Evolutionary conservation across 768 basidiomycete species (phyloP).

Genomic region (Suillus fuscotomentosus): DNA sequence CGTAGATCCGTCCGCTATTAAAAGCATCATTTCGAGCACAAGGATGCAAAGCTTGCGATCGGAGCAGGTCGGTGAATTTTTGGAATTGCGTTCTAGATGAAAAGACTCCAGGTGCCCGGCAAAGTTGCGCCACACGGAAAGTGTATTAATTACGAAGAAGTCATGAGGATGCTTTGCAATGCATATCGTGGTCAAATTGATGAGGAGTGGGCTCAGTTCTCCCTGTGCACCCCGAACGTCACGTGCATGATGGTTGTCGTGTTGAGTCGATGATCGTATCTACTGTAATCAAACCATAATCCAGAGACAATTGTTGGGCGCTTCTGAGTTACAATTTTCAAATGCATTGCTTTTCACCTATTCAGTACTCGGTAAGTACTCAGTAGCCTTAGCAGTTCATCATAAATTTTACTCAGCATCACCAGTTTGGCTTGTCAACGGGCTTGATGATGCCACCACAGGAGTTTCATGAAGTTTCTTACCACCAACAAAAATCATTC

Average conservation of each 20-base stretch:
- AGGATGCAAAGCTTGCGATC: conserved; percentile 4
- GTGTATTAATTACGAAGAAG: conserved; percentile 37
- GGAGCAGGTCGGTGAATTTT: neutral
- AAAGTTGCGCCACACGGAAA: conserved; percentile 59
- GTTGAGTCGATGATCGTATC: no score
- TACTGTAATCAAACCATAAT: no score
- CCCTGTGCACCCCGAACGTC: no score
- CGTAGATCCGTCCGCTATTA: conserved; percentile 16
- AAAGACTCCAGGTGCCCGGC: conserved; percentile 55
- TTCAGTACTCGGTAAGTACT: neutral
- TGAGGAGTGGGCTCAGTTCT: conserved; percentile 39
- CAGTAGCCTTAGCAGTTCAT: neutral
- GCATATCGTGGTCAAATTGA: conserved; percentile 57
- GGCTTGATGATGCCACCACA: neutral
- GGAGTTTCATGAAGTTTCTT: neutral
- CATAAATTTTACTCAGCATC: neutral
- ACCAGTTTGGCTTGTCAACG: neutral
- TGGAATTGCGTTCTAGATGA: conserved; percentile 51
- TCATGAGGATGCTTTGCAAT: conserved; percentile 44
- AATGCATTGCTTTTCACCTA: neutral
- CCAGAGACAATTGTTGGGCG: no score
- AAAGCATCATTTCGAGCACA: conserved; percentile 1
- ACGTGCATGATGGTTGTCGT: neutral
- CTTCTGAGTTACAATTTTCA: neutral
- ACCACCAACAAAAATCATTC: neutral